Conservation (phyloP, 805 yeast species). For the Ogataea pignaliae region DNA sequence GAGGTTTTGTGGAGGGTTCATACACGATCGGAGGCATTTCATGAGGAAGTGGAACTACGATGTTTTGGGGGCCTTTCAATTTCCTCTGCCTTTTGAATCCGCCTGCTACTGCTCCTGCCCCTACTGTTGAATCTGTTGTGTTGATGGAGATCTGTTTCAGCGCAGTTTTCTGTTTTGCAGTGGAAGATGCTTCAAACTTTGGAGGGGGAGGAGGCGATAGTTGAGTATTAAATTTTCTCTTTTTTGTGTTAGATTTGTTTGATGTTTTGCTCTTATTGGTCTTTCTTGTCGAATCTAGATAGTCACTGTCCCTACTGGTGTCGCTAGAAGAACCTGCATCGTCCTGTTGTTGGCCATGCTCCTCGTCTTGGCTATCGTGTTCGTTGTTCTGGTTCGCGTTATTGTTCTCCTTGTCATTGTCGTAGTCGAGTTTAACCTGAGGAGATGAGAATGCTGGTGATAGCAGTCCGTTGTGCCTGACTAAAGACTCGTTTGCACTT, state of each 20-base stretch:
- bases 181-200: conserved; percentile 7
- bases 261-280: background rate
- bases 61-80: conserved; percentile 25
- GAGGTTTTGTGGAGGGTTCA: conserved; percentile 67
- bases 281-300: conserved; percentile 10
- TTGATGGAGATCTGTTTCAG: background rate
- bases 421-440: conserved; percentile 22
- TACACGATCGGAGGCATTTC: conserved; percentile 42
- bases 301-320: conserved; percentile 6
- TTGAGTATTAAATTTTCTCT: conserved; percentile 9
- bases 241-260: conserved; percentile 5
- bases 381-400: conserved; percentile 7
- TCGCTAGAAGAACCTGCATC: background rate
- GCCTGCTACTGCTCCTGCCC: conserved; percentile 4
- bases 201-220: conserved; percentile 18
- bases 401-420: conserved; percentile 3
- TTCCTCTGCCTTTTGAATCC: conserved; percentile 12
- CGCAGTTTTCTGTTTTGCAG: background rate
- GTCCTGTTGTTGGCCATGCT: background rate
- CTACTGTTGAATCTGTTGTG: background rate
- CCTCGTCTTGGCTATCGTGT: conserved; percentile 8
- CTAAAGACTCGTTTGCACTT: conserved; percentile 5
- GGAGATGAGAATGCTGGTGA: conserved; percentile 48
- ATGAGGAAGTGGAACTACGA: conserved; percentile 32
- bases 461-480: conserved; percentile 22